Evolutionary conservation across 2,329 filamentous ascomycete species (phyloP), one percentile per base, ranked within the genome.

Genomic region (Colletotrichum aenigma): DNA sequence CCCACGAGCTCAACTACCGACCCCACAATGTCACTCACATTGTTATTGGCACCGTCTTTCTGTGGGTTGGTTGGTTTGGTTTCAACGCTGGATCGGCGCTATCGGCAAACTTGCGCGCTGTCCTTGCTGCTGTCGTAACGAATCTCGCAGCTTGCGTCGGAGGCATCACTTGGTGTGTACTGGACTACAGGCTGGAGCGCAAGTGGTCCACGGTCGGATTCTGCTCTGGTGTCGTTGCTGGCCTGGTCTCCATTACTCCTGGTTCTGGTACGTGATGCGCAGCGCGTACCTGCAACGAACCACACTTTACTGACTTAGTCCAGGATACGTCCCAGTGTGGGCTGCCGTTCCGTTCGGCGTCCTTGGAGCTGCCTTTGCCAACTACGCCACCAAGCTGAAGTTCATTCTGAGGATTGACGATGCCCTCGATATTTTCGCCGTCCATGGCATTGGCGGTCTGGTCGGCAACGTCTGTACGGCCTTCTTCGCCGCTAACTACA

Each of bases 131-230:
- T 13, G 89, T 96, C 2, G 94, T 96, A 58, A 98, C 96, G 70
- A 97, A 98, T 83, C 87, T 98, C 34, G 93, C 95, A 28, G 96
- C 95, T 43, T 95, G 94, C 75, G 91, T 96, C 10, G 96, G 95
- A 72, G 95, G 95, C 64, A 93, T 98, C 66, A 97, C 94, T 43
- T 98, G 95, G 96, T 97, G 95, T 83, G 87, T 97, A 26, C 89
- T 98, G 74, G 96, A 98, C 83, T 98, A 97, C 85, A 91, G 95
- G 73, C 90, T 98, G 65, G 95, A 98, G 86, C 91, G 92, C 81
- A 98, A 98, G 87, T 98, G 95, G 94, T 97, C 95, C 0, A 96
- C 95, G 3, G 95, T 98, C 30, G 96, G 96, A 4, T 98, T 98
- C 89, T 98, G 96, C 87, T 97, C 94, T 1, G 96, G 96, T 77